Evolutionary conservation across 164 flowering plant species (phyloP), one percentile per base, ranked within the genome.

Genomic region (Nymphaea colorata): DNA sequence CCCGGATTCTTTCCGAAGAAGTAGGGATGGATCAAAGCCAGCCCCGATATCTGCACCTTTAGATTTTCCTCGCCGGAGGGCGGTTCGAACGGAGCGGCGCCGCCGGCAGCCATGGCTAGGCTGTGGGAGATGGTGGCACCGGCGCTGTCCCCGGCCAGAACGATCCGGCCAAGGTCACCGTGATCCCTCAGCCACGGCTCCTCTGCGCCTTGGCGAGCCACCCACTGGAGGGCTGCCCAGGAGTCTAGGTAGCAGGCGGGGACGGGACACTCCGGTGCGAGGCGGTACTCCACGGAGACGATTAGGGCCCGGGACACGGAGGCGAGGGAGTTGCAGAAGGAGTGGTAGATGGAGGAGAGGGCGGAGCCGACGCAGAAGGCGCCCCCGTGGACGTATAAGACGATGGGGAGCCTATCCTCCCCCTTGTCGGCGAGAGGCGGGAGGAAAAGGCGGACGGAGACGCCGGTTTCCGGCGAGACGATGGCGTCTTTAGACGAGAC

Each of bases 331-430:
- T 18, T 36, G 44, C 43, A 36, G 36, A 44, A 62, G 25, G 3
- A 4, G 4, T 51, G 71, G 62, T 51, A 63, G 36, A 4, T 3
- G 8, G 60, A 25, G 5, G 66, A 45, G 61, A 64, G 45, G 66
- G 66, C 36, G 2, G 62, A 17, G 42, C 41, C 66, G 45, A 69
- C 41, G 44, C 43, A 10, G 41, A 69, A 63, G 43, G 59, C 66
- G 7, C 65, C 70, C 6, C 70, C 70, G 14, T 68, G 70, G 70
- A 42, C 61, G 59, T 61, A 62, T 6, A 68, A 18, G 36, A 69
- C 43, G 11, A 64, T 63, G 41, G 71, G 66, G 67, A 70, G 67
- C 44, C 41, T 42, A 7, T 55, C n/a, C 36, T 36, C 63, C 12
- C 5, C 51, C 3, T 15, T 47, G 61, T 6, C 12, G 16, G 17